A percentile compares a stretch with the other conserved stretches of the same genome.
phyloP scores from a whole-genome alignment of 2,329 filamentous ascomycete species.

The Orbilia blumenaviensis region DNA sequence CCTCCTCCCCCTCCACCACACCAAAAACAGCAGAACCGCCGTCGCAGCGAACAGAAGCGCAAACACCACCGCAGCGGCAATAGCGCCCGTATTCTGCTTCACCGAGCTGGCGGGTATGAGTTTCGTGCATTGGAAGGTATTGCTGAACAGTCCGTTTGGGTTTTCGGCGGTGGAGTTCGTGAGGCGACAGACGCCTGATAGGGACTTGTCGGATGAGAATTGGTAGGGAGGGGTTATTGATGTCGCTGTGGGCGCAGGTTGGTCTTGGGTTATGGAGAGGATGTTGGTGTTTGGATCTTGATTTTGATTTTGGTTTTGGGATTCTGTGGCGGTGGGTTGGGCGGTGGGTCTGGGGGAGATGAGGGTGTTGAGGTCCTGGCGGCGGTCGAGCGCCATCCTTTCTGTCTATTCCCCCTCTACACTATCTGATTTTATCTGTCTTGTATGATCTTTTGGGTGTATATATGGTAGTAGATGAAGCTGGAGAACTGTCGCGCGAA shows the following conservation, averaged over 20 bases:
- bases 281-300: background rate
- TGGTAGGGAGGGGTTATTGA: conserved; percentile 1
- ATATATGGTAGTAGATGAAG: too few species aligned
- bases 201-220: conserved; percentile 17
- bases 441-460: too few species aligned
- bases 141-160: conserved; percentile 2
- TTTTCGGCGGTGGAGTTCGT: conserved; percentile 8
- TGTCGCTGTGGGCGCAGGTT: background rate
- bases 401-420: too few species aligned
- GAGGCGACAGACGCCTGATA: conserved; percentile 15
- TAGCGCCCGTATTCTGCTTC: conserved; percentile 20
- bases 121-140: conserved; percentile 20
- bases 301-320: too few species aligned
- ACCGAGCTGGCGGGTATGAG: conserved; percentile 17
- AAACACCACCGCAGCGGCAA: conserved; percentile 30
- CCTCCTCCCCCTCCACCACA: conserved; percentile 24
- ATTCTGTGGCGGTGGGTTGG: too few species aligned
- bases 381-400: too few species aligned
- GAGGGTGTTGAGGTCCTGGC: too few species aligned
- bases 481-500: too few species aligned
- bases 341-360: too few species aligned
- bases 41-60: conserved; percentile 24
- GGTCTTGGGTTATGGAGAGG: background rate
- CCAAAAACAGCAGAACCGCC: conserved; percentile 5
- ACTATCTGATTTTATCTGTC: too few species aligned